Evolutionary conservation across 306 rosid species (phyloP), one percentile per base, ranked within the genome.

Genomic region (Vicia sativa): DNA sequence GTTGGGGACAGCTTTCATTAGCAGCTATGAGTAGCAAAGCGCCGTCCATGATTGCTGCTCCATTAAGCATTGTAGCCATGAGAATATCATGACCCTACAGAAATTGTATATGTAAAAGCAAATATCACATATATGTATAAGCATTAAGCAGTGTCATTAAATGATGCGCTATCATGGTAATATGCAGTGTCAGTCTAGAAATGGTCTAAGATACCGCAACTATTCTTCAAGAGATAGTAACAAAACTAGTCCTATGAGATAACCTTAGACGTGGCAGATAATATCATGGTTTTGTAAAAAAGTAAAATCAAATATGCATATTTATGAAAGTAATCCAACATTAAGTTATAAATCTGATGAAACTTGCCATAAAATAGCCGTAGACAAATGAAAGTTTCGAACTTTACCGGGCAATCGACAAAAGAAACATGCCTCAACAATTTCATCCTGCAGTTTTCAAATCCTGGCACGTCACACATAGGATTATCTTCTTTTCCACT

Each of bases 11-110:
- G 68, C 98, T 93, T 83, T 93, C 98, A 76, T 90, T 93, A 19
- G 98, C 98, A 77, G 98, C 98, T 49, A 93, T 93, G 52, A 93
- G 88, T 64, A 93, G 90, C 62, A 90, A 73, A 70, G 98, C 98
- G 53, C 98, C 98, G 43, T 93, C 98, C 98, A 93, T 93, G 74
- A 93, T 93, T 26, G 97, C 97, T 15, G 98, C 98, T 61, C 98
- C 98, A 72, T 93, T 93, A 76, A 93, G 97, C 98, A 93, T 93
- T 26, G 98, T 93, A 79, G 98, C 98, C 96, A 93, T 90, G 79
- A 93, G 98, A 90, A 93, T 93, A 85, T 93, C 98, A 11, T 93
- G 98, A 55, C 98, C 98, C 98, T 93, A 56, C 9, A 39, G 65
- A 25, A 41, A 72, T 59, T 21, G 35, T 5, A 45, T 58, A 34